Conservation (phyloP, 2,329 filamentous ascomycete species). For the Pseudogymnoascus sp. region DNA sequence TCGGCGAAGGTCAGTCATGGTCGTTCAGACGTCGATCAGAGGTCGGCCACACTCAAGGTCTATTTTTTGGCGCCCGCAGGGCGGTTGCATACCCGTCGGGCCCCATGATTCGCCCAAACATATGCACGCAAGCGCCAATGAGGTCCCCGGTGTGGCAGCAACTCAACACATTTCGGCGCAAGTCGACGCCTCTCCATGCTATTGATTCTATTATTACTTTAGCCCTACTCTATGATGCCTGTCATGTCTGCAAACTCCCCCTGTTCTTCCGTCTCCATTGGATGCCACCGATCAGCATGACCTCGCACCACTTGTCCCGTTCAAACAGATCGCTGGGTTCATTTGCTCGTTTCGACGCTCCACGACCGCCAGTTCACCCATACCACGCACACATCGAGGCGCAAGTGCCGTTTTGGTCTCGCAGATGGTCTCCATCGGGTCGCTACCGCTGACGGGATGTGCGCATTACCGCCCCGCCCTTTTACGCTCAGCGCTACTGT, state of each 20-base stretch:
- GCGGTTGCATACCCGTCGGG: neutral
- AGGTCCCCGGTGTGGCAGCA: neutral
- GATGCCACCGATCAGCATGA: constrained; percentile 3
- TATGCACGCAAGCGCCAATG: constrained; percentile 4
- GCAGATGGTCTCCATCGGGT: neutral
- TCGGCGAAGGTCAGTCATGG: neutral
- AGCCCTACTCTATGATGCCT: neutral
- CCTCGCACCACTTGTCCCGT: constrained; percentile 1
- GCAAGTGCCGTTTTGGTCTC: constrained; percentile 8
- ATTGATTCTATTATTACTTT: constrained; percentile 7
- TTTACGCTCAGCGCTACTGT: constrained; percentile 7
- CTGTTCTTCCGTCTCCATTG: constrained; percentile 3
- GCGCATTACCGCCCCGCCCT: neutral
- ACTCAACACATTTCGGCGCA: neutral
- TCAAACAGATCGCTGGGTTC: neutral
- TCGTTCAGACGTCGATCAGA: neutral
- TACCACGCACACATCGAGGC: constrained; percentile 1
- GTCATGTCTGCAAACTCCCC: neutral
- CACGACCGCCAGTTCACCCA: neutral
- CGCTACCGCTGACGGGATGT: neutral
- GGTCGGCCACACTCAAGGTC: neutral
- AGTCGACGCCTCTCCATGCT: neutral
- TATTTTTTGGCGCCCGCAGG: neutral
- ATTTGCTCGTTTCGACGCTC: neutral
- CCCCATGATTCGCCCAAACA: neutral